Conservation (phyloP, 495 filamentous ascomycete genomes). For the Thermothielavioides terrestris region DNA sequence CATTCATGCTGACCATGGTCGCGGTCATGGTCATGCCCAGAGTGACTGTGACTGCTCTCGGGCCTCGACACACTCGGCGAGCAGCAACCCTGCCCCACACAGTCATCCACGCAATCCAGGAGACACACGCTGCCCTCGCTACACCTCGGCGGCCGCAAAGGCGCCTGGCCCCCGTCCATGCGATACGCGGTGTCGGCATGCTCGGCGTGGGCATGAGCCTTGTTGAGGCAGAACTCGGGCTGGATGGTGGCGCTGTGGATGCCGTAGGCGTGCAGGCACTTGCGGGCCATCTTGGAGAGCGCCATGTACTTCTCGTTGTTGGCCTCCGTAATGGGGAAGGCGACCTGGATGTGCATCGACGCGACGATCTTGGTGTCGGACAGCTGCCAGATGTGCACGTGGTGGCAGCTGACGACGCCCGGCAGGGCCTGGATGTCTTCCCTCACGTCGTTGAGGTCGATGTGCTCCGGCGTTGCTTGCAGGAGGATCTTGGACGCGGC, state of each 20-base stretch:
- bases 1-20: not conserved
- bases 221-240: constrained; percentile 76
- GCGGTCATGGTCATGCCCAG: constrained; percentile 7
- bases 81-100: constrained; percentile 68
- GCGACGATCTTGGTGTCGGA: constrained; percentile 89
- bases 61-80: constrained; percentile 14
- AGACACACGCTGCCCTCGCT: constrained; percentile 57
- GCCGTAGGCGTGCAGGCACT: constrained; percentile 87
- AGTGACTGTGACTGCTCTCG: constrained; percentile 19
- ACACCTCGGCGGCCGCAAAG: constrained; percentile 44
- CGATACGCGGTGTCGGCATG: constrained; percentile 23
- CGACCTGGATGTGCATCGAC: constrained; percentile 83
- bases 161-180: constrained; percentile 27
- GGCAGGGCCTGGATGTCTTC: constrained; percentile 78
- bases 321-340: constrained; percentile 57
- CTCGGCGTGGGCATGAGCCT: constrained; percentile 28
- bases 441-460: constrained; percentile 83
- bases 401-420: constrained; percentile 82
- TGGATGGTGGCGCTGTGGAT: constrained; percentile 98
- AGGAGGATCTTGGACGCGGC: constrained; percentile 90
- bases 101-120: constrained; percentile 79
- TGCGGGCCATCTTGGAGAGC: constrained; percentile 66
- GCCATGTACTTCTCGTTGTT: constrained; percentile 80
- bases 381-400: constrained; percentile 96
- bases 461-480: constrained; percentile 80